These are phyloP conservation scores for Hysterangium stoloniferum DNA, from an alignment of 768 basidiomycete genomes.

Conservation along the genomic window DNA sequence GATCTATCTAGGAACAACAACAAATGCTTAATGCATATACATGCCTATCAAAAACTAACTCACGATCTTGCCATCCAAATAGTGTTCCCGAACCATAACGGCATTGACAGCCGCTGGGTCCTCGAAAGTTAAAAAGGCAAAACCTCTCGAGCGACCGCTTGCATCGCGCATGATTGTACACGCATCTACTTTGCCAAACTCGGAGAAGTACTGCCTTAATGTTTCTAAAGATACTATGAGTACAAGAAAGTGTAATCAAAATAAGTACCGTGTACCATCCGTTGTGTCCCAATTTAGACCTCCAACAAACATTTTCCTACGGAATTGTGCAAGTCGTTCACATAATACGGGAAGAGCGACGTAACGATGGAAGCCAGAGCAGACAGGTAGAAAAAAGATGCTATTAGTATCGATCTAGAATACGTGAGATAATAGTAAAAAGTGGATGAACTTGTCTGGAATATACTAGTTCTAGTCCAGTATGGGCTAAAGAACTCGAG, in stretches of 20 bases:
- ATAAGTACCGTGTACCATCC: conserved; percentile 63
- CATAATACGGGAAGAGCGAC: conserved; percentile 21
- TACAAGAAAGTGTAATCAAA: conserved; percentile 18
- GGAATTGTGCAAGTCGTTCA: conserved; percentile 24
- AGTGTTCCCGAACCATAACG: conserved; percentile 93
- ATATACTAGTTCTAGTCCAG: conserved; percentile 54
- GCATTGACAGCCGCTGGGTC: conserved; percentile 89
- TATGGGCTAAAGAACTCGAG: conserved; percentile 54
- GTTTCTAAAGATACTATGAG: conserved; percentile 46
- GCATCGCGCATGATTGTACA: conserved; percentile 99
- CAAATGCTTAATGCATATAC: not conserved
- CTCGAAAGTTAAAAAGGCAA: conserved; percentile 96
- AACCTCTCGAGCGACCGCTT: conserved; percentile 89
- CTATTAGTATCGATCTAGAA: conserved; percentile 82
- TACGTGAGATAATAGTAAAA: conserved; percentile 54
- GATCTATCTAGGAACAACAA: conserved; percentile 73
- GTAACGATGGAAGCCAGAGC: conserved; percentile 22
- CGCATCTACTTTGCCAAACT: conserved; percentile 95
- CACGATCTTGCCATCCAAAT: conserved; percentile 95
- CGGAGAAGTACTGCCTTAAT: conserved; percentile 81
- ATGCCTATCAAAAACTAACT: no score
- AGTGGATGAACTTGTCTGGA: conserved; percentile 66
- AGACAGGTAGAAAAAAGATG: conserved; percentile 41
- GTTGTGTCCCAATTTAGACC: conserved; percentile 99
- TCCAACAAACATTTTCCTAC: conserved; percentile 99